Base-by-base conservation (phyloP, 2,329 filamentous ascomycete species). In the Remersonia thermophila region DNA sequence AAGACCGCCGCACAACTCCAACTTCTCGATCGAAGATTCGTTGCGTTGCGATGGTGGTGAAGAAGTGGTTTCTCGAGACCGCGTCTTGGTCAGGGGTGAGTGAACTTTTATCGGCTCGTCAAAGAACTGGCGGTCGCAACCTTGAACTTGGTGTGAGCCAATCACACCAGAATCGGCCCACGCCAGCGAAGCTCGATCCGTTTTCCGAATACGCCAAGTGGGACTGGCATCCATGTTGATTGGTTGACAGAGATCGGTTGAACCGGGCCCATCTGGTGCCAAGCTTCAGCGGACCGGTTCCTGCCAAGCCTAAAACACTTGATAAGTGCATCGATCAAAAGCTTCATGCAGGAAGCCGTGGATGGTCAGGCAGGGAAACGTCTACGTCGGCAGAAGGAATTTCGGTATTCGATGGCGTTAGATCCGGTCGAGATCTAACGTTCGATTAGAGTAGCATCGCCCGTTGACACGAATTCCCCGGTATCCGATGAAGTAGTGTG, bases 161-260 rank as follows among this genome's bases (percentile, higher is more conserved):
- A 32, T 36, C 28, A 30, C 37, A 36, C 41, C 40, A 48, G 45
- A 42, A 51, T 51, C 48, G 48, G 42, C 46, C 46, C 48, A 51
- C 42, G 25, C 26, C 29, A 25, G 33, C 37, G 36, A 34, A 26
- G 31, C 28, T 31, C 36, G 30, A 47, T 50, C 48, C 47, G 48
- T 31, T 30, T 45, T 38, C 48, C 48, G 48, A 41, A 36, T 15
- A 36, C 38, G 37, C 41, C 31, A 46, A 35, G 41, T 46, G 43
- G 43, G 37, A 28, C 23, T 3, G 16, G 26, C 9, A 9, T 11
- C 12, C n/a, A 14, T 11, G 4, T 10, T 37, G n/a, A 42, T 46
- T 46, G 43, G 39, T 26, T 33, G 34, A 4, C 17, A 20, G 14
- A 41, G 28, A 38, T 40, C 30, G 27, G 38, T 41, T 31, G 37